Percentiles rank a stretch among this genome's conserved stretches.
Evolutionary conservation across 2,329 filamentous ascomycete genomes (phyloP).

Genomic region (Tolypocladium inflatum): DNA sequence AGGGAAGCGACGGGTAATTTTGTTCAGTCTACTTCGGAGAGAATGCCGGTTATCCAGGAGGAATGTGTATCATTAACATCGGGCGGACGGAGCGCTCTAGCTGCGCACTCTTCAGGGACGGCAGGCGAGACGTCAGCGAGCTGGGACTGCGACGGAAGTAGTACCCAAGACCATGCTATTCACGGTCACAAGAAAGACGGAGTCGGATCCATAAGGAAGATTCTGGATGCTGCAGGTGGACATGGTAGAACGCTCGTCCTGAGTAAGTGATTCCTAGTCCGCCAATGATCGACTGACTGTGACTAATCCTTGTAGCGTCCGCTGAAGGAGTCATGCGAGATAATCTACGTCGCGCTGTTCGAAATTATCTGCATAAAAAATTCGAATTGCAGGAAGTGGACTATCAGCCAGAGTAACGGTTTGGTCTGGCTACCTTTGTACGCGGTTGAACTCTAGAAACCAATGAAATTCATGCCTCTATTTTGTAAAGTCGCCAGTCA

Average conservation of each 20-base stretch:
- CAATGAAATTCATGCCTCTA: background rate
- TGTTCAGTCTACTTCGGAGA: background rate
- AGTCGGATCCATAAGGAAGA: too few species aligned
- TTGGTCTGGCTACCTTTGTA: background rate
- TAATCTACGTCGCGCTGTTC: background rate
- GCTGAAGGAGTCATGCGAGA: background rate
- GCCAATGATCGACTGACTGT: background rate
- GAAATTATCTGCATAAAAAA: background rate
- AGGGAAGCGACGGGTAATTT: background rate
- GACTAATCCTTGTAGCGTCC: background rate
- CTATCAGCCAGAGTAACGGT: background rate
- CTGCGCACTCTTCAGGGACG: background rate
- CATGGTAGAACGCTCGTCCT: background rate
- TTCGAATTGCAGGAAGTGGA: background rate
- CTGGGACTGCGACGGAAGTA: background rate
- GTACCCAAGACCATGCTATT: too few species aligned
- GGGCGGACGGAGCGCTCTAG: background rate
- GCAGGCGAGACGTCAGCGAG: background rate
- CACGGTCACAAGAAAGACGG: too few species aligned
- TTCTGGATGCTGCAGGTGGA: background rate
- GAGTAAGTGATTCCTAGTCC: background rate
- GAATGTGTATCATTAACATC: background rate
- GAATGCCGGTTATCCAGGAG: background rate
- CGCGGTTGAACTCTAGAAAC: background rate
- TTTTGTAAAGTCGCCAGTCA: background rate